Base-by-base conservation (phyloP, 1,284 basidiomycete species). In the Malassezia pachydermatis region DNA sequence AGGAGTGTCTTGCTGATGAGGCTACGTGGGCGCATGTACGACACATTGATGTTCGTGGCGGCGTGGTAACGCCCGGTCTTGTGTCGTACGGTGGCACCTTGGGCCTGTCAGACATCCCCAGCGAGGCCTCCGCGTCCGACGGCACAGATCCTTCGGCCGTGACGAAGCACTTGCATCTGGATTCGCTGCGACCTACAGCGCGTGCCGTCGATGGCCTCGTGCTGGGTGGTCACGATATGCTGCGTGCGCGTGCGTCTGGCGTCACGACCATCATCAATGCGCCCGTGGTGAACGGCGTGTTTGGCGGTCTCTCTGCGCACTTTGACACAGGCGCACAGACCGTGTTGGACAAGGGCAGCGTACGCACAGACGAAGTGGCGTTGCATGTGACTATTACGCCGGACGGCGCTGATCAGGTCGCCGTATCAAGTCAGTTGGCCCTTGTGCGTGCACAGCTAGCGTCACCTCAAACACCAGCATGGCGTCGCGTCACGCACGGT, bases 391-490 rank as follows among this genome's bases (percentile, higher is more conserved):
- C 75, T 2, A 71, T 90, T 30, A 74, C 75, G 39, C 75, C 77
- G 58, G 48, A 51, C 62, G 16, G 71, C 49, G n/a, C 76, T 76
- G 6, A 64, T 64, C 23, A 13, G n/a, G 75, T 78, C 4, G 79
- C 78, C 58, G 74, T 82, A 40, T 81, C 81, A 60, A 82, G 83
- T 10, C 80, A 85, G 65, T 79, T 88, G 47, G 81, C 78, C 0
- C 74, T 79, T 11, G 76, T 92, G 19, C 78, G 87, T 10, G 75
- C 75, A 10, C 73, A 85, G 40, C 74, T 92, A 5, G 70, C 36
- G 9, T 24, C 58, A 20, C 4, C 29, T 30, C 7, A 1, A 75
- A 57, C 76, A 76, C 14, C 78, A 76, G 67, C 77, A 78, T 57
- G 56, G 49, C 52, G 43, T 7, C 56, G 60, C 1, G 63, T 60